Evolutionary conservation across 1,284 basidiomycete genomes (phyloP).

Genomic region (Mycena citricolor): DNA sequence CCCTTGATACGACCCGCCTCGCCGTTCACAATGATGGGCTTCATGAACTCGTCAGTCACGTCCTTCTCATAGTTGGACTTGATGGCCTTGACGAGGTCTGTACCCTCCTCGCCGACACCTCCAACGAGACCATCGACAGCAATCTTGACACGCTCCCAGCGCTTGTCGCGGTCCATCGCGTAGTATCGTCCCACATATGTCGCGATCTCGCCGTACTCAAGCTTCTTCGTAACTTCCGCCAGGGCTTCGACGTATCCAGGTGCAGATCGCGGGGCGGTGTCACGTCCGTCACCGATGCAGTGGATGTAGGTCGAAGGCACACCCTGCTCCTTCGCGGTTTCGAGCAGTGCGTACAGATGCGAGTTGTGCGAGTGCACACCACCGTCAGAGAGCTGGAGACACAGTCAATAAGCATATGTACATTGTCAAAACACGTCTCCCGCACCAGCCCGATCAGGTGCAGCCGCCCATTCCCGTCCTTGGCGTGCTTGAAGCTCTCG

Average conservation of each 20-base stretch:
- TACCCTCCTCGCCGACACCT: constrained; percentile 64
- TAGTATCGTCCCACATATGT: constrained; percentile 89
- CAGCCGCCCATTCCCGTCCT: constrained; percentile 75
- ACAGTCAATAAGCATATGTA: too few relatives aligned
- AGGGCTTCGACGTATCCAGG: constrained; percentile 74
- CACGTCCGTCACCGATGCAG: constrained; percentile 88
- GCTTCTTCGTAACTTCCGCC: constrained; percentile 75
- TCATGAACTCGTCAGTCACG: constrained; percentile 90
- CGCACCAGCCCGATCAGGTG: constrained; percentile 83
- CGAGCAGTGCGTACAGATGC: constrained; percentile 84
- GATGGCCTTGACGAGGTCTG: constrained; percentile 53
- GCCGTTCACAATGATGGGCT: constrained; percentile 85
- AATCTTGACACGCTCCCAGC: constrained; percentile 89
- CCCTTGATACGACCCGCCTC: constrained; percentile 80
- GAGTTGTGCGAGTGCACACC: constrained; percentile 93
- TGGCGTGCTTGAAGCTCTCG: constrained; percentile 72
- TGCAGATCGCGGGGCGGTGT: constrained; percentile 84
- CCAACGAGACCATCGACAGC: constrained; percentile 81
- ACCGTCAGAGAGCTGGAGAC: constrained; percentile 82
- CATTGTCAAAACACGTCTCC: too few relatives aligned
- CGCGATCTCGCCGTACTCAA: constrained; percentile 72
- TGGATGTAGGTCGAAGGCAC: constrained; percentile 86
- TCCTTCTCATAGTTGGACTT: constrained; percentile 77
- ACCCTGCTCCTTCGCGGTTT: constrained; percentile 81
- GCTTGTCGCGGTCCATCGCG: constrained; percentile 94